These are phyloP conservation scores for Phytopythium litorale DNA, from an alignment of 352 stramenopile genomes.

Conservation along the genomic window DNA sequence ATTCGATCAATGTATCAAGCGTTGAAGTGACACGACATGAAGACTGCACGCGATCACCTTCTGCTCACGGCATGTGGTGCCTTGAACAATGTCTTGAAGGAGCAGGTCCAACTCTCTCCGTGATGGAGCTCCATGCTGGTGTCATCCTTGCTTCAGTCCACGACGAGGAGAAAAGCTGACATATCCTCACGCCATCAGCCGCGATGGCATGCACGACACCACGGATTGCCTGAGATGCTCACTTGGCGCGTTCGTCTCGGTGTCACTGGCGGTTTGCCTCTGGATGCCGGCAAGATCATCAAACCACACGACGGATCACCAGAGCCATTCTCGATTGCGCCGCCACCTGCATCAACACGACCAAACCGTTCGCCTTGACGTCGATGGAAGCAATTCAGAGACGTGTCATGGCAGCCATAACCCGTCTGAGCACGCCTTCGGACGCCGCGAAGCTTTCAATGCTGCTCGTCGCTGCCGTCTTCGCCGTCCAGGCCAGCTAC, in stretches of 20 bases:
- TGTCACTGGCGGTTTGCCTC: background rate
- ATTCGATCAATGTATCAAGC: background rate
- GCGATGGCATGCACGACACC: background rate
- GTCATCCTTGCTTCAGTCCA: no score
- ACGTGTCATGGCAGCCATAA: background rate
- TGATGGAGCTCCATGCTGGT: no score
- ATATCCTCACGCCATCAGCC: no score
- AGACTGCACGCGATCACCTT: no score
- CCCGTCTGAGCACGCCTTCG: background rate
- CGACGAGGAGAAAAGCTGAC: no score
- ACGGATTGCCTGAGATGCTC: background rate
- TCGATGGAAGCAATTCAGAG: background rate
- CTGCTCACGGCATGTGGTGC: no score
- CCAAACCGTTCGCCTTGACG: background rate
- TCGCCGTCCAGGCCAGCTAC: background rate
- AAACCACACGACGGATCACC: background rate
- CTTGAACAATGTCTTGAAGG: no score
- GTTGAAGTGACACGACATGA: no score
- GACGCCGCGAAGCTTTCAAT: background rate
- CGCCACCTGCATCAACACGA: background rate
- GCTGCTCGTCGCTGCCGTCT: background rate
- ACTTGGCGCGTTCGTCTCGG: background rate
- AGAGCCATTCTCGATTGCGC: background rate
- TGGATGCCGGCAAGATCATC: background rate
- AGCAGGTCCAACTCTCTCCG: no score